phyloP scores from a whole-genome alignment of 2,329 filamentous ascomycete species.

The Xylariomycetidae sp. region DNA sequence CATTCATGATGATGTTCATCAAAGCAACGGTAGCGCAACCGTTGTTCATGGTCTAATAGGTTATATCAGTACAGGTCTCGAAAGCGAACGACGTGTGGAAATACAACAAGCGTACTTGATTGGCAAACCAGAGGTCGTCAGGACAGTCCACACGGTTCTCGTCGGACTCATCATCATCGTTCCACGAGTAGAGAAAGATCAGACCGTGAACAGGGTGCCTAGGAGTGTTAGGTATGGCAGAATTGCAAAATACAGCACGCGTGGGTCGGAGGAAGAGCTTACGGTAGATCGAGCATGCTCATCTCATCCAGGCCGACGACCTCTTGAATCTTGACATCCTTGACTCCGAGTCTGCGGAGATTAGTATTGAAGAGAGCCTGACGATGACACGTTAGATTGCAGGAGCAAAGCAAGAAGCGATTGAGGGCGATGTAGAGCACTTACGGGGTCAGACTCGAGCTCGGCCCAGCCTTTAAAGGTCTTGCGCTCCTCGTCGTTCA shows the following conservation, averaged over 20 bases:
- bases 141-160: slow-evolving; percentile 48
- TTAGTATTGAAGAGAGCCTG: slow-evolving; percentile 69
- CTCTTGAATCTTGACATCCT: slow-evolving; percentile 68
- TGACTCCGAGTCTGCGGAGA: slow-evolving; percentile 70
- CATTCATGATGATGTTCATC: slow-evolving; percentile 90
- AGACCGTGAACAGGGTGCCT: slow-evolving; percentile 74
- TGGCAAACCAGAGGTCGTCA: slow-evolving; percentile 81
- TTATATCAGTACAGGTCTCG: too few relatives aligned
- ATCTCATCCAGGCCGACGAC: slow-evolving; percentile 66
- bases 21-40: slow-evolving; percentile 90
- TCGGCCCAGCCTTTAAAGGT: slow-evolving; percentile 73
- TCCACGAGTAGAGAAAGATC: slow-evolving; percentile 79
- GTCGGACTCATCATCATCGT: slow-evolving; percentile 46
- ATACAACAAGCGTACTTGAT: slow-evolving; percentile 54
- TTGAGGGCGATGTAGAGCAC: slow-evolving; percentile 18
- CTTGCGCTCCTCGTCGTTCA: slow-evolving; percentile 45
- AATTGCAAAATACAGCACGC: too few relatives aligned
- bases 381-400: background rate
- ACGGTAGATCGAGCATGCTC: slow-evolving; percentile 58
- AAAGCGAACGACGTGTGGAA: too few relatives aligned
- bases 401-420: slow-evolving; percentile 8
- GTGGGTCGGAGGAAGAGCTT: slow-evolving; percentile 26
- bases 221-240: too few relatives aligned
- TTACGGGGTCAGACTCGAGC: slow-evolving; percentile 82
- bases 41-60: too few relatives aligned